Evolutionary conservation across 129 eudicot genomes (phyloP).

Genomic region (Flaveria bidentis): DNA sequence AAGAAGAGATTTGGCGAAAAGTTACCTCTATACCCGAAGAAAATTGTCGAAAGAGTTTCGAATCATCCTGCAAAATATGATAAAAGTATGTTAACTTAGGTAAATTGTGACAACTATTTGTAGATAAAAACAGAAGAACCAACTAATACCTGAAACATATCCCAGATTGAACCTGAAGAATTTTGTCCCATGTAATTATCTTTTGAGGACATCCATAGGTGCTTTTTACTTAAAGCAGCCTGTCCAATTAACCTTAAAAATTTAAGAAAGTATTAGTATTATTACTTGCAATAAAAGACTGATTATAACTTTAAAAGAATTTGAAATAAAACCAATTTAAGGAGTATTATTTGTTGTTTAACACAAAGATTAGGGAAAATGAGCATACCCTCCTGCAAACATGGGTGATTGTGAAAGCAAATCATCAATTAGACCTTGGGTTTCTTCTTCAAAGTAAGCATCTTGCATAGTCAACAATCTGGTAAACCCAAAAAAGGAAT

Average conservation of each 20-base stretch:
- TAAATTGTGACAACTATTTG: not conserved
- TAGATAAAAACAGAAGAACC: not conserved
- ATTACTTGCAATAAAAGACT: conserved; percentile 18
- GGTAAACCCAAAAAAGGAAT: conserved; percentile 12
- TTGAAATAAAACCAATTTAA: conserved; percentile 16
- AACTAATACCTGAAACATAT: conserved; percentile 52
- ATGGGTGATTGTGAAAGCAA: conserved; percentile 69
- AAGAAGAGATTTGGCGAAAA: not conserved
- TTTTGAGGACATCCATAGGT: conserved; percentile 67
- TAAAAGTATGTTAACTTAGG: conserved; percentile 3
- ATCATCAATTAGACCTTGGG: conserved; percentile 51
- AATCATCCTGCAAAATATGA: conserved; percentile 53
- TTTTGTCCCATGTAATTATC: conserved; percentile 42
- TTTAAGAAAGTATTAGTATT: not conserved
- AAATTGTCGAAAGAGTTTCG: conserved; percentile 52
- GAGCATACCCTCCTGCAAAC: conserved; percentile 85
- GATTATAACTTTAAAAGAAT: not conserved
- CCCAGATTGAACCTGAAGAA: conserved; percentile 43
- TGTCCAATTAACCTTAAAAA: conserved; percentile 69
- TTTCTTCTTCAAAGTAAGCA: conserved; percentile 65
- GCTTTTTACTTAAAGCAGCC: conserved; percentile 66
- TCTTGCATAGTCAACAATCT: conserved; percentile 83
- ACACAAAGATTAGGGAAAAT: conserved; percentile 10
- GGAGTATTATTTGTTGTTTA: not conserved
- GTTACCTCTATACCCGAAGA: conserved; percentile 80